These are phyloP conservation scores for Xerocomellus intermedius DNA, from an alignment of 768 basidiomycete genomes.

Conservation along the genomic window DNA sequence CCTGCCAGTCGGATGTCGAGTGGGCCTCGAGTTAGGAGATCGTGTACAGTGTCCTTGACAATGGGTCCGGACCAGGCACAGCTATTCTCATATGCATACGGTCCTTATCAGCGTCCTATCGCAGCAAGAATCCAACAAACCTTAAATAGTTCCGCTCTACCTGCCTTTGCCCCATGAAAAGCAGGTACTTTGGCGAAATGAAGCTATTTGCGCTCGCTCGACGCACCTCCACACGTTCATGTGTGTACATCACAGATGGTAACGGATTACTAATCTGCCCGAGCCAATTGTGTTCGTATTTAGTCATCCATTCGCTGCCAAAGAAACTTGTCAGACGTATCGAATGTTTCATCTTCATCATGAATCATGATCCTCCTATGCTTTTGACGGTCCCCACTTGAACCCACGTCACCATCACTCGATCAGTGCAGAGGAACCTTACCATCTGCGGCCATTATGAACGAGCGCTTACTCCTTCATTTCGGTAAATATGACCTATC, in stretches of 20 bases:
- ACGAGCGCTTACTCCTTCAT: constrained; percentile 10
- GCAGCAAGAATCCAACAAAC: constrained; percentile 18
- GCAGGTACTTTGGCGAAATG: constrained; percentile 25
- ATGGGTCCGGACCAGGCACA: neutral
- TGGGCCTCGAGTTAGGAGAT: neutral
- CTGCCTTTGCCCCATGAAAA: constrained; percentile 8
- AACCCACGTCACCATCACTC: neutral
- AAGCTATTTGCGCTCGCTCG: constrained; percentile 15
- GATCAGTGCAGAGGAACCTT: neutral
- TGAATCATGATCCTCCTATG: neutral
- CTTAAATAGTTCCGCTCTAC: constrained; percentile 28
- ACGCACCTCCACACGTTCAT: constrained; percentile 16
- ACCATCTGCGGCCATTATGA: neutral
- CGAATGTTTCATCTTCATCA: neutral
- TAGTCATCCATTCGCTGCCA: neutral
- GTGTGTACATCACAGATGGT: constrained; percentile 22
- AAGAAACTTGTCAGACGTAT: neutral
- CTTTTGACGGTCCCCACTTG: neutral
- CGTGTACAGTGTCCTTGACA: too few species aligned
- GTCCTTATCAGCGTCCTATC: constrained; percentile 26
- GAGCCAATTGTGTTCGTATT: constrained; percentile 12
- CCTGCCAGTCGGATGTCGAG: neutral
- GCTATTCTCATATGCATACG: neutral
- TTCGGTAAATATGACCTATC: constrained; percentile 3
- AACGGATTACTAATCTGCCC: constrained; percentile 28